Base-by-base conservation (phyloP, 1,284 basidiomycete species). In the Ganoderma boninense region DNA sequence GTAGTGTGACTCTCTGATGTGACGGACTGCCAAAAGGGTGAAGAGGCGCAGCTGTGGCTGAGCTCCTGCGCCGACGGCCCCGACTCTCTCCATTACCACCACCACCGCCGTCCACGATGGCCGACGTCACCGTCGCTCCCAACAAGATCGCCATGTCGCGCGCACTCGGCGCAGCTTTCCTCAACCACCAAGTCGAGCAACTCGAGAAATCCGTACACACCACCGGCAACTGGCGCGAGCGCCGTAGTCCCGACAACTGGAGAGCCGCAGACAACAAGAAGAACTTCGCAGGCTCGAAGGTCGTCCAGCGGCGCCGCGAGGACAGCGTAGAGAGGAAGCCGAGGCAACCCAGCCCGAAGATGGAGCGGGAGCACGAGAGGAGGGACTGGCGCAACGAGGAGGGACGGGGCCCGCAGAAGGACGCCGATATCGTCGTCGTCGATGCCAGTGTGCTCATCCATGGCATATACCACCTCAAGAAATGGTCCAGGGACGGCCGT, bases 361-460 rank as follows among this genome's bases (percentile, higher is more conserved):
- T 64, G 60, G 73, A 71, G 71, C 67, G 68, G 56, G 75, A 69
- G 65, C 74, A 56, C 82, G 68, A 54, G 75, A 69, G 65, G 74
- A 56, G 82, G 78, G 77, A 80, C 79, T 70, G 83, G 63, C 68
- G 73, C 42, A 73, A 69, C 57, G 77, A 81, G 77, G 74, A 86
- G 84, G 65, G 81, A 57, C 69, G 82, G 35, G 80, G 71, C 71
- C 23, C 49, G 4, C 77, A 82, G 74, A 87, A 90, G 79, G 90
- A 93, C 73, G 92, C 92, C 1, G 92, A 92, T 81, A 82, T 94
- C 29, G 84, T 96, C 35, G 89, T 97, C 40, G 87, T 97, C 52
- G 96, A 97, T 79, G 94, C 94, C 0, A 96, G 94, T 75, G 94
- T 96, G 8, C 86, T 97, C 66, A 87, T 98, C 57, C 93, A 97